phyloP scores from a whole-genome alignment of 148 eudicot species.

The Camellia sinensis region DNA sequence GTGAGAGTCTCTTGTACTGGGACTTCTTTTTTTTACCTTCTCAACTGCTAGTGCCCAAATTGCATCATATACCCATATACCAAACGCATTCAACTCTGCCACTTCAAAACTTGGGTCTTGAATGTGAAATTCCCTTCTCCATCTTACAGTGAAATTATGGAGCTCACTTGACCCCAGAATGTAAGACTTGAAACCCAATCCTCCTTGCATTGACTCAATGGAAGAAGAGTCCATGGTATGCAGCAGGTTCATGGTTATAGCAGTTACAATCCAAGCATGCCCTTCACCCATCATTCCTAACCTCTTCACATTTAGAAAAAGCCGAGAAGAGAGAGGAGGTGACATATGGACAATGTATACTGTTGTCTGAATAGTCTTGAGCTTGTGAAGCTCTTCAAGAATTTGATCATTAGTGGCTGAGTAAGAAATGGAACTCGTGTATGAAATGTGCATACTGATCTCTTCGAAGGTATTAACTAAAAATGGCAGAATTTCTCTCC shows the following conservation, averaged over 20 bases:
- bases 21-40: no score
- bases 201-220: constrained; percentile 28
- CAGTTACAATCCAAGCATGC: constrained; percentile 20
- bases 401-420: background rate
- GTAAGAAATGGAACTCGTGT: background rate
- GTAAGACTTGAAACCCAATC: constrained; percentile 25
- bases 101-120: background rate
- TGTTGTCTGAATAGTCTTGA: constrained; percentile 6
- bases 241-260: background rate
- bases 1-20: no score
- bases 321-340: background rate
- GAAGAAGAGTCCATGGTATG: constrained; percentile 7
- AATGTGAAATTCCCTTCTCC: constrained; percentile 13
- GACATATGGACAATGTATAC: constrained; percentile 11
- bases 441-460: background rate
- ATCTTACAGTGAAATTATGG: constrained; percentile 15
- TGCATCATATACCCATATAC: constrained; percentile 28
- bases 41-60: constrained; percentile 23
- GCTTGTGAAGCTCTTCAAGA: background rate
- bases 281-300: constrained; percentile 17
- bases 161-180: constrained; percentile 23
- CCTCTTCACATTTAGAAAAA: constrained; percentile 2
- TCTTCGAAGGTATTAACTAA: background rate
- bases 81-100: constrained; percentile 12
- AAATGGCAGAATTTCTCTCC: background rate